phyloP scores from a whole-genome alignment of 352 stramenopile species.

The Peronospora tabacina region DNA sequence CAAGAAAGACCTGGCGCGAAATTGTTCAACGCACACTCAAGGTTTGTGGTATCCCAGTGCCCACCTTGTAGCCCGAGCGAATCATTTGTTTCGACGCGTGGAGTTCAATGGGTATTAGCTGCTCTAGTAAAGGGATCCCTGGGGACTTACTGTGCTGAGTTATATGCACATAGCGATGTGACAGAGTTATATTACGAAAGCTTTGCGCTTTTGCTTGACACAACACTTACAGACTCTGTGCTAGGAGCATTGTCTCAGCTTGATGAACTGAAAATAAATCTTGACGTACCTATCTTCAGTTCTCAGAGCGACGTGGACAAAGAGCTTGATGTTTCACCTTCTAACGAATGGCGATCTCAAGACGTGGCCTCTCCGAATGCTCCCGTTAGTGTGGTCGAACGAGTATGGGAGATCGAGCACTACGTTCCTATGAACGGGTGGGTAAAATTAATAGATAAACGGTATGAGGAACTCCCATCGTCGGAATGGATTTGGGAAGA shows the following conservation, averaged over 20 bases:
- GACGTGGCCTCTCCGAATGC: constrained; percentile 9
- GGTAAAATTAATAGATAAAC: constrained; percentile 51
- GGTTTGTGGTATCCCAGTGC: constrained; percentile 49
- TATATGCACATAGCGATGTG: constrained; percentile 36
- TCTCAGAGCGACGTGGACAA: constrained; percentile 40
- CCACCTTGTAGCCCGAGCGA: constrained; percentile 45
- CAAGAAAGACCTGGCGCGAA: constrained; percentile 40
- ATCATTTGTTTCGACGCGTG: constrained; percentile 59
- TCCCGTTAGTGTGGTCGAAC: constrained; percentile 50
- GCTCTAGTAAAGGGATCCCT: constrained; percentile 55
- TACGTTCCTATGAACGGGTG: constrained; percentile 71
- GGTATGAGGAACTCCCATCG: constrained; percentile 50
- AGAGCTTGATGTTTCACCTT: constrained; percentile 30
- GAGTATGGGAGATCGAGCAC: constrained; percentile 62
- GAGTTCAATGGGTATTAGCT: constrained; percentile 62
- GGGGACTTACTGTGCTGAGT: constrained; percentile 45
- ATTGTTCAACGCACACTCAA: constrained; percentile 49
- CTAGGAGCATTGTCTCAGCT: constrained; percentile 43
- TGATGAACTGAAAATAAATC: constrained; percentile 36
- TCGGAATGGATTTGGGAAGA: constrained; percentile 79
- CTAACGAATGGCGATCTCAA: constrained; percentile 10
- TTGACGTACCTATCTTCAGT: constrained; percentile 49
- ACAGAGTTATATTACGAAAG: constrained; percentile 53
- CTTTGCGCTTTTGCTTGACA: constrained; percentile 39
- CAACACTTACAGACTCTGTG: constrained; percentile 37